A percentile compares a stretch with the other conserved stretches of the same genome.
Evolutionary conservation across 2,329 filamentous ascomycete genomes (phyloP).

Genomic region (Fulvia fulva): DNA sequence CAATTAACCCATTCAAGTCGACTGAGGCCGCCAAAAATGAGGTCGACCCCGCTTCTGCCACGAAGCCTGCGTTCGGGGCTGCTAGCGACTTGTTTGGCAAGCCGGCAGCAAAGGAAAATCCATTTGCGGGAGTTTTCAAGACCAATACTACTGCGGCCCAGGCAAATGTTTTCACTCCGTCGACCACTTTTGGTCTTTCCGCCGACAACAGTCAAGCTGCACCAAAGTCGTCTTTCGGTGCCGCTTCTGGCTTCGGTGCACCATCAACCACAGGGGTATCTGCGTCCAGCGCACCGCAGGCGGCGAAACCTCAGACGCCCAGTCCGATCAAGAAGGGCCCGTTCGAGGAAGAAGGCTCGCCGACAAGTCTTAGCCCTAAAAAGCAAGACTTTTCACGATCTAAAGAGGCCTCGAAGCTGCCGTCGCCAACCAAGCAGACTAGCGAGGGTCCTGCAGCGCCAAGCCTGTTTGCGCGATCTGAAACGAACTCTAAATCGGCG

Average conservation of each 20-base stretch:
- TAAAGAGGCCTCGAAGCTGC: not conserved
- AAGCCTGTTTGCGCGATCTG: slow-evolving; percentile 14
- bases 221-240: too few species aligned
- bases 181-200: not conserved
- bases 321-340: not conserved
- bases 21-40: not conserved
- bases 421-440: not conserved
- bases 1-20: slow-evolving; percentile 1
- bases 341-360: not conserved
- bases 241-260: too few species aligned
- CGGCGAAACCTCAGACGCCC: not conserved
- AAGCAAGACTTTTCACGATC: not conserved
- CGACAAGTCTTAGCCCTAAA: not conserved
- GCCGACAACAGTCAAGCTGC: too few species aligned
- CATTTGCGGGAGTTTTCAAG: not conserved
- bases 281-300: not conserved
- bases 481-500: slow-evolving; percentile 18
- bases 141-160: not conserved
- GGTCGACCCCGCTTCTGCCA: not conserved
- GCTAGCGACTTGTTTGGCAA: not conserved
- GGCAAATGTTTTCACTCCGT: not conserved
- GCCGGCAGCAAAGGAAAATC: not conserved
- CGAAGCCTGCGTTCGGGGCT: not conserved
- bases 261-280: not conserved
- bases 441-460: slow-evolving; percentile 8